Base-by-base conservation (phyloP, 225 moss, liverwort and hornwort genomes). In the Rhytidiadelphus loreus region DNA sequence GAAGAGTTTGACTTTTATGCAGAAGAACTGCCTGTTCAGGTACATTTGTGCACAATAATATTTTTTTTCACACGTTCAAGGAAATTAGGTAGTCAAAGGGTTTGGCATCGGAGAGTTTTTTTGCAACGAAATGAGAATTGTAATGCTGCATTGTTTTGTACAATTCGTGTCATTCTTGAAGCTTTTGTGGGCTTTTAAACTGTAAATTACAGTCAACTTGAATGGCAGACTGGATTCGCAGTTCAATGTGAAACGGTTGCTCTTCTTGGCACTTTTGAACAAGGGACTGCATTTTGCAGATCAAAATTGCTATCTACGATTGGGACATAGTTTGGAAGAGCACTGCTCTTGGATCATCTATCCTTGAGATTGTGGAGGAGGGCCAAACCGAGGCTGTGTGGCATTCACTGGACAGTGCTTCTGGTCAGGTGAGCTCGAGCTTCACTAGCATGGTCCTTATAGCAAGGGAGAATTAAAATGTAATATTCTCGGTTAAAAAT, bases 281-380 rank as follows among this genome's bases (percentile, higher is more conserved):
- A 81, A 65, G 66, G 81, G 63, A 50, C 25, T 88, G 65, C 64
- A 43, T 85, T 76, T 66, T 90, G 69, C 94, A 97, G 97, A 93
- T 97, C 56, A 93, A 90, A 83, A 89, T 97, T 83, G 93, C 96
- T 53, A 95, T 97, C 80, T 95, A 95, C 55, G 97, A 97, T 89
- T 97, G 97, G 97, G 97, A 97, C 91, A 96, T 97, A 79, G 93
- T 97, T 46, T 95, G 96, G 96, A 97, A 96, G 88, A 96, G 97
- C 86, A 91, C 94, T 81, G 91, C 89, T 81, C 96, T 97, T 62
- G 97, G 97, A 86, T 95, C 96, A 32, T 81, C 92, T 86, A 94
- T 93, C 84, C 93, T 97, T 56, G 85, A 93, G 76, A 96, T 97
- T 80, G 88, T 83, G 76, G 90, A 83, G 73, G 96, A 97, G 91